Conservation (phyloP, 768 basidiomycete species). For the Clitopilus passeckerianus region DNA sequence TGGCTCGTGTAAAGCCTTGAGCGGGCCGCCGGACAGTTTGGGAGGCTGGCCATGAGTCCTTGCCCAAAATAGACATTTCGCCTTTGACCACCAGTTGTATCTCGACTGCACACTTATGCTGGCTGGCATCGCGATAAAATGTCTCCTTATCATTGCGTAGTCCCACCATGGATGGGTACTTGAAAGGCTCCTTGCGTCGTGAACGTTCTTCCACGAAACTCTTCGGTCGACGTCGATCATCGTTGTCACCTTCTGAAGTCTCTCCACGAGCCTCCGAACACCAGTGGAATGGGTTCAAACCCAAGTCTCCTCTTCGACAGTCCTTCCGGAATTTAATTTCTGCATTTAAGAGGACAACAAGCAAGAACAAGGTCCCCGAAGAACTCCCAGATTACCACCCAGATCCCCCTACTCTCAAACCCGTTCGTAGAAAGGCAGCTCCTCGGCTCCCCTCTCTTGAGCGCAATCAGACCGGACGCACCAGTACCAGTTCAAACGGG, state of each 20-base stretch:
- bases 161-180: not conserved
- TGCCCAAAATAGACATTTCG: not conserved
- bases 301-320: constrained; percentile 57
- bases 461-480: not conserved
- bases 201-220: not conserved
- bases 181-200: not conserved
- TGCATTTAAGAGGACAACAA: constrained; percentile 47
- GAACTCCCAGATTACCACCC: not conserved
- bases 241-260: not conserved
- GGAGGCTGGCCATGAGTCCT: not conserved
- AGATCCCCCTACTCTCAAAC: not conserved
- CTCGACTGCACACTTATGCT: not conserved
- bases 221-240: not conserved
- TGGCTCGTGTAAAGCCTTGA: not conserved
- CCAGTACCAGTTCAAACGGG: not conserved
- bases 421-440: not conserved
- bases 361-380: constrained; percentile 18
- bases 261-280: not conserved
- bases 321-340: constrained; percentile 62
- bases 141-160: not conserved
- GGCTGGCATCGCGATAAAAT: not conserved
- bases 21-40: not conserved
- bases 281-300: constrained; percentile 19
- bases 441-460: not conserved
- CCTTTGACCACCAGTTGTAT: not conserved